Percentiles rank a stretch among this genome's conserved stretches.
Evolutionary conservation across 2,329 filamentous ascomycete genomes (phyloP).

Genomic region (Nemania sp.): DNA sequence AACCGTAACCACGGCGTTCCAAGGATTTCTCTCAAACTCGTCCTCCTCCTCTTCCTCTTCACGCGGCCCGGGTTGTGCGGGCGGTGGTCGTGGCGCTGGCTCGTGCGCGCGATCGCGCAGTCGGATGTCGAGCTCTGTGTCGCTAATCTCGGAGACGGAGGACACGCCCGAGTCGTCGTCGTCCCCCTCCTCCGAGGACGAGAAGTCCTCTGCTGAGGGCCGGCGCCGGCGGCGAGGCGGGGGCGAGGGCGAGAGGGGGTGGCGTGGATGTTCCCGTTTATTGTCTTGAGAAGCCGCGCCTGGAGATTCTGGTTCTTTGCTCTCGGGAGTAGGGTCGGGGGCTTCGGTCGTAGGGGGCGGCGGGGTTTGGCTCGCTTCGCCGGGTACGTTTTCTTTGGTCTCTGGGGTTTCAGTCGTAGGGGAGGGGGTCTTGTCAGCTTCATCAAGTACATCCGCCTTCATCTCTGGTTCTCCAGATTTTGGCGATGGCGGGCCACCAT

Average conservation of each 20-base stretch:
- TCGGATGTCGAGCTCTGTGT: constrained; percentile 55
- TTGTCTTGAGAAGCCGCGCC: too few relatives aligned
- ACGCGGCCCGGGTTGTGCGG: constrained; percentile 45
- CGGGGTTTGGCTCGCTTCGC: too few relatives aligned
- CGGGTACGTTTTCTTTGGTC: too few relatives aligned
- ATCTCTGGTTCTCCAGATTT: constrained; percentile 24
- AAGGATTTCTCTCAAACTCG: constrained; percentile 67
- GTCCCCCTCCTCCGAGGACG: constrained; percentile 37
- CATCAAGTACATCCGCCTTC: background rate
- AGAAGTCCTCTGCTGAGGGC: too few relatives aligned
- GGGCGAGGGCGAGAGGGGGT: background rate
- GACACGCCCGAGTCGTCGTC: constrained; percentile 49
- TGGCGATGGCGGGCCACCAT: background rate
- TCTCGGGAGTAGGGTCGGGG: background rate
- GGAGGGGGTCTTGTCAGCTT: background rate
- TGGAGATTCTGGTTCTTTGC: constrained; percentile 18
- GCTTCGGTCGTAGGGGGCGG: background rate
- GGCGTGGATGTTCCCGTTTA: too few relatives aligned
- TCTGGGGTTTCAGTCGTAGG: background rate
- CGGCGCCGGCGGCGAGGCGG: constrained; percentile 21
- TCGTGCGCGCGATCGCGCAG: constrained; percentile 43
- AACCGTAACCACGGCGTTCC: constrained; percentile 73
- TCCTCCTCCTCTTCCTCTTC: constrained; percentile 62
- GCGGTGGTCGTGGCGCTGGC: constrained; percentile 45
- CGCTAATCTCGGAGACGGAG: constrained; percentile 56